Percentiles rank a stretch among this genome's conserved stretches.
These are phyloP conservation scores for Cryptococcus sp. DNA, from an alignment of 1,284 basidiomycete genomes.

Conservation along the genomic window DNA sequence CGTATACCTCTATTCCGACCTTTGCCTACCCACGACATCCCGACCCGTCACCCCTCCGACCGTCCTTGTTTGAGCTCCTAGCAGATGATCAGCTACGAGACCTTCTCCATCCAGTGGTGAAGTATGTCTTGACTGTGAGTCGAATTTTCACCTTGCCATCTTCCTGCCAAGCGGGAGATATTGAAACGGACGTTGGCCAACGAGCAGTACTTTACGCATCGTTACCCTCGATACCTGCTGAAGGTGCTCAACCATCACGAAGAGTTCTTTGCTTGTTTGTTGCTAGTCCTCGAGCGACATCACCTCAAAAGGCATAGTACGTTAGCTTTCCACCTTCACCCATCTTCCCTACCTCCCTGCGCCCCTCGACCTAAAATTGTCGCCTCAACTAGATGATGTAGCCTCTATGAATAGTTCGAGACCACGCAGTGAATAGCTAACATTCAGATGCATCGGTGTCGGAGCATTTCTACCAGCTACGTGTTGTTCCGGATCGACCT, in stretches of 20 bases:
- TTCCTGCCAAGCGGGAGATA: not conserved
- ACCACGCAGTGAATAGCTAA: no score
- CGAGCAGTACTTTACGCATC: conserved; percentile 85
- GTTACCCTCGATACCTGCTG: conserved; percentile 87
- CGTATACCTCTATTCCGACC: not conserved
- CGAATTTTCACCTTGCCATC: not conserved
- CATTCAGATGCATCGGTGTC: conserved; percentile 41
- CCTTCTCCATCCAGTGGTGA: conserved; percentile 87
- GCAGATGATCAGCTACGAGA: conserved; percentile 93
- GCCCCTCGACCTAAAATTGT: no score
- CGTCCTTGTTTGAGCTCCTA: conserved; percentile 90
- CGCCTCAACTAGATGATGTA: no score
- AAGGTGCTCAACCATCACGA: conserved; percentile 91
- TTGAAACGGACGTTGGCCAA: not conserved
- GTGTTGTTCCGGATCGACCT: conserved; percentile 13
- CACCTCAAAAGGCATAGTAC: conserved; percentile 78
- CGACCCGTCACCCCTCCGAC: conserved; percentile 47
- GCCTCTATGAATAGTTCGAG: no score
- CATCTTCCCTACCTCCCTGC: not conserved
- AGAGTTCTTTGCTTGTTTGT: conserved; percentile 84
- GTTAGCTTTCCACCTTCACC: conserved; percentile 4
- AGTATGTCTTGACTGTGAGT: conserved; percentile 85
- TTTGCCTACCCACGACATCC: not conserved
- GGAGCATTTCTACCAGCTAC: conserved; percentile 44
- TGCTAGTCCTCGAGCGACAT: conserved; percentile 84